A percentile compares a stretch with the other conserved stretches of the same genome.
Conservation (phyloP, 1,139 yeast species). For the Suhomyces taliae region DNA sequence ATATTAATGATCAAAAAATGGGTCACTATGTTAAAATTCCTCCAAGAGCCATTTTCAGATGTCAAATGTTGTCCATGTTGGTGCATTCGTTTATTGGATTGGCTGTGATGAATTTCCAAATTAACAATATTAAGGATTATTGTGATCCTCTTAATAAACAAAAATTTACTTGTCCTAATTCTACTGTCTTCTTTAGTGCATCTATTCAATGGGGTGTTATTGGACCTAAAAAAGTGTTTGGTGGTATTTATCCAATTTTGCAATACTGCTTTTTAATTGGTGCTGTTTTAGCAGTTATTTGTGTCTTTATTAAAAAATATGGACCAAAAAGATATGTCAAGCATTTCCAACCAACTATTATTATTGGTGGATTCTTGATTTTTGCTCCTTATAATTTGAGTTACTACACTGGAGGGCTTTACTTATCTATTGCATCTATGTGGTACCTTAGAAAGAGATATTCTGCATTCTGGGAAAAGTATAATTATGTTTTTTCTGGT, state of each 20-base stretch:
- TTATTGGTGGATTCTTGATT: conserved; percentile 17
- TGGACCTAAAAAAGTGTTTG: conserved; percentile 54
- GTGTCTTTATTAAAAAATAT: conserved; percentile 26
- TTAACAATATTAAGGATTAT: conserved; percentile 43
- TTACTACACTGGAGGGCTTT: conserved; percentile 18
- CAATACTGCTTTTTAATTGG: conserved; percentile 57
- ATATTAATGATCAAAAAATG: conserved; percentile 54
- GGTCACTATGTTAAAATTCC: conserved; percentile 63
- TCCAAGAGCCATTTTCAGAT: conserved; percentile 61
- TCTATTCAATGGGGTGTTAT: conserved; percentile 67
- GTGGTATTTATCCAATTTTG: conserved; percentile 48
- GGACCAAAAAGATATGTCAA: conserved; percentile 14
- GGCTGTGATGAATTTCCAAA: conserved; percentile 56
- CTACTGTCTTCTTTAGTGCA: conserved; percentile 51
- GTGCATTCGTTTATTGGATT: conserved; percentile 48
- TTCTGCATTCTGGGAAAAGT: conserved; percentile 20
- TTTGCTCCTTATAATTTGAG: conserved; percentile 21
- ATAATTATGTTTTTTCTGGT: conserved; percentile 19
- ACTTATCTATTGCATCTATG: conserved; percentile 18
- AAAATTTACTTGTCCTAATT: conserved; percentile 49
- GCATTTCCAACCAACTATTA: conserved; percentile 20
- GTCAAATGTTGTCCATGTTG: conserved; percentile 49
- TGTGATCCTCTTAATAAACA: conserved; percentile 45
- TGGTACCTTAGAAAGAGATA: conserved; percentile 16
- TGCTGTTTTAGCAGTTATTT: conserved; percentile 33